Base-by-base conservation (phyloP, 2,329 filamentous ascomycete species). In the Fusarium hainanense region DNA sequence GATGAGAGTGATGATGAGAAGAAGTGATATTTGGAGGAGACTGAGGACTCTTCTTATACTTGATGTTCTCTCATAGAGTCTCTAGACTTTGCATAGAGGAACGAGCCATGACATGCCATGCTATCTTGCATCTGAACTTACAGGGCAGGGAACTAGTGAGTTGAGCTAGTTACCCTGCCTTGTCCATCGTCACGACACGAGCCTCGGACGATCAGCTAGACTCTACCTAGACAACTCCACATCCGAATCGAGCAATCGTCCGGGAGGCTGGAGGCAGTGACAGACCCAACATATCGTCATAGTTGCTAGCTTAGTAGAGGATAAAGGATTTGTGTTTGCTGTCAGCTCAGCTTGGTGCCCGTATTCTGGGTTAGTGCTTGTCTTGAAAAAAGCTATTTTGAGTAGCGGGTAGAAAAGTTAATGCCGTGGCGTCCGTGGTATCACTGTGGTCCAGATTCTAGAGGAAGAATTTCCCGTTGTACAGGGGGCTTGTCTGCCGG, bases 21-120 rank as follows among this genome's bases (percentile, higher is more conserved):
- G 32, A 51, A 44, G 40, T 34, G 41, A 20, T 18, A 68, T 50
- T 4, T 74, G 28, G 54, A 54, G 9, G 55, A 65, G 68, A 57
- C 42, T 27, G 41, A 44, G 21, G 57, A 46, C 27, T 58, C 63
- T 69, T 70, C 72, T 74, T 74, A 74, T 74, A 74, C 63, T 49
- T 58, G 56, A 58, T 14, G n/a, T 27, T 43, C 28, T 43, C 40
- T 23, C 16, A 51, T 62, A 42, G 41, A 49, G 54, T 56, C 42
- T 73, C 55, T 25, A 54, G 54, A 25, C 50, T 59, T 54, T 55
- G 57, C 27, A 21, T 42, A 43, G 14, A 25, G 58, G 52, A 70
- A 69, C 61, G 60, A 62, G 42, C 67, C 61, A 66, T 66, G 65
- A 42, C 40, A 55, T 50, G 48, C 47, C 32, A 51, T 51, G 30